Conservation (phyloP, 2,329 filamentous ascomycete species). For the Eutypa lata region DNA sequence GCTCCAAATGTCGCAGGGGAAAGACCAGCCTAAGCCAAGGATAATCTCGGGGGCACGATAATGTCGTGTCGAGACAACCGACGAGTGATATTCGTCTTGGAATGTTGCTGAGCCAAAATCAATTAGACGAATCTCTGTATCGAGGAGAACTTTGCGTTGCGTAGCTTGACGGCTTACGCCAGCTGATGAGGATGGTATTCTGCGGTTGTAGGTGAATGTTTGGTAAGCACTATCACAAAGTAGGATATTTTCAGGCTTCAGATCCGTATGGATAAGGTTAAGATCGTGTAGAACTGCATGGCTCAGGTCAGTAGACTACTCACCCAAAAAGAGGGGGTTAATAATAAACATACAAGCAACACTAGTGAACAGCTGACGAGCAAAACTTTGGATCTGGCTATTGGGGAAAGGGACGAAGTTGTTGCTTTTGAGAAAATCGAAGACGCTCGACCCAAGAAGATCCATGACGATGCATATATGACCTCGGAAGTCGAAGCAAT, state of each 20-base stretch:
- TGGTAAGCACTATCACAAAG: slow-evolving; percentile 64
- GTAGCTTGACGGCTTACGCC: slow-evolving; percentile 59
- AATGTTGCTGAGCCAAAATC: slow-evolving; percentile 72
- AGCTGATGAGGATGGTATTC: slow-evolving; percentile 64
- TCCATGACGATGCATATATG: slow-evolving; percentile 88
- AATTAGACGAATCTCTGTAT: slow-evolving; percentile 68
- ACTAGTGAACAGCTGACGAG: slow-evolving; percentile 92
- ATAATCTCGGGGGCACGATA: slow-evolving; percentile 71
- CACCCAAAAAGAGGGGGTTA: not conserved
- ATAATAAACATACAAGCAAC: slow-evolving; percentile 77
- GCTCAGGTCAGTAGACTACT: slow-evolving; percentile 18
- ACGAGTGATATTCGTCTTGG: slow-evolving; percentile 70
- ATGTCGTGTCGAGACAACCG: slow-evolving; percentile 67
- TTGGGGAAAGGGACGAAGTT: slow-evolving; percentile 95
- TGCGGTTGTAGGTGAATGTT: slow-evolving; percentile 68
- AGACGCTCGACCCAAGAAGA: slow-evolving; percentile 87
- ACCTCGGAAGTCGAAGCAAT: slow-evolving; percentile 95
- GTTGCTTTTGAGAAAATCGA: slow-evolving; percentile 96
- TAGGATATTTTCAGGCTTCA: slow-evolving; percentile 70
- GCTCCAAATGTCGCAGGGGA: slow-evolving; percentile 71
- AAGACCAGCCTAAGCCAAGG: slow-evolving; percentile 67
- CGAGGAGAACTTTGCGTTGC: slow-evolving; percentile 61
- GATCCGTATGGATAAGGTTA: slow-evolving; percentile 89
- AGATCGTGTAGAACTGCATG: slow-evolving; percentile 95
- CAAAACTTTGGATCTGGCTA: slow-evolving; percentile 97